phyloP scores from a whole-genome alignment of 306 rosid species.

The Citrullus mucosospermus region DNA sequence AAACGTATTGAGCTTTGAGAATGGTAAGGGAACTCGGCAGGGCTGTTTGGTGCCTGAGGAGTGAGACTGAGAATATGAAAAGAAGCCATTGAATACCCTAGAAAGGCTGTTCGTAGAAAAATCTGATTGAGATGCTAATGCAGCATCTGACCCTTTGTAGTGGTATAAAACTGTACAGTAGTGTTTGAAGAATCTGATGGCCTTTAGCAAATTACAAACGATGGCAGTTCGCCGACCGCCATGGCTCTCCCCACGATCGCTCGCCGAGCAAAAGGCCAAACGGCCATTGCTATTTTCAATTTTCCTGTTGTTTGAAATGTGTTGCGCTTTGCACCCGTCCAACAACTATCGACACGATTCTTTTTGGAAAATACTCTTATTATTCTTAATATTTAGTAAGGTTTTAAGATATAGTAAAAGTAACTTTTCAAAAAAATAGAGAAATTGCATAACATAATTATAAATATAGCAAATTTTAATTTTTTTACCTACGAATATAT shows the following conservation, averaged over 20 bases:
- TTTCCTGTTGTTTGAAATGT: too few relatives aligned
- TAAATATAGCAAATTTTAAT: too few relatives aligned
- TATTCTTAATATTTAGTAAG: too few relatives aligned
- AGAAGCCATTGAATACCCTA: constrained; percentile 23
- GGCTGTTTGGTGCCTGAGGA: constrained; percentile 4
- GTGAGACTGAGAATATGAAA: constrained; percentile 14
- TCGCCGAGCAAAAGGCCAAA: neutral
- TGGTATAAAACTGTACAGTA: neutral
- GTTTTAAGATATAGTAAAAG: too few relatives aligned
- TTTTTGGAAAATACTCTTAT: too few relatives aligned
- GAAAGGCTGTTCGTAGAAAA: too few relatives aligned
- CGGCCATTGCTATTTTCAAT: neutral
- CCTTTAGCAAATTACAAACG: neutral
- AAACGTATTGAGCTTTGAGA: neutral
- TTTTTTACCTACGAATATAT: too few relatives aligned
- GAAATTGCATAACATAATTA: too few relatives aligned
- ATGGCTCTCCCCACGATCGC: neutral
- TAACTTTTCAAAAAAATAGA: too few relatives aligned
- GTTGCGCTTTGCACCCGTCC: too few relatives aligned
- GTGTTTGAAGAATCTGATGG: neutral
- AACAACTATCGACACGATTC: too few relatives aligned
- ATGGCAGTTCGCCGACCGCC: neutral
- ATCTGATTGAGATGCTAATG: neutral
- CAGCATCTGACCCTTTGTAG: neutral
- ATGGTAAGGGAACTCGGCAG: neutral